A percentile compares a stretch with the other conserved stretches of the same genome.
These are phyloP conservation scores for Telfairia occidentalis DNA, from an alignment of 331 rosid genomes.

Conservation along the genomic window DNA sequence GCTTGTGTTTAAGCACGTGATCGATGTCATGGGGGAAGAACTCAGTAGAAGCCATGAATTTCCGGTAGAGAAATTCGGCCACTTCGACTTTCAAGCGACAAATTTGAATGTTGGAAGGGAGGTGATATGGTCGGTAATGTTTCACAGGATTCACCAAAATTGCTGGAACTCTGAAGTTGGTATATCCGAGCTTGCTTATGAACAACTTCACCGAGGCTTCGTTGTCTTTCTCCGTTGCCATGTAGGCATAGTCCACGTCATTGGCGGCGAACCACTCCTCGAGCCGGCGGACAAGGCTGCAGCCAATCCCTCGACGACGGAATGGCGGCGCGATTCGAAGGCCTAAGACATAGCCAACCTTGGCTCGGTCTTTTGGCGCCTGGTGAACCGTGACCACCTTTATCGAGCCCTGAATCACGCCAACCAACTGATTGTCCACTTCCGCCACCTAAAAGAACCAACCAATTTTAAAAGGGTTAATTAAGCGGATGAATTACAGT, in stretches of 20 bases:
- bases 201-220: constrained; percentile 63
- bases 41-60: constrained; percentile 54
- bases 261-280: constrained; percentile 73
- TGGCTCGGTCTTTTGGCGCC: constrained; percentile 42
- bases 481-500: background rate
- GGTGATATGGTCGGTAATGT: constrained; percentile 18
- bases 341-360: constrained; percentile 74
- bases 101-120: constrained; percentile 42
- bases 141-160: constrained; percentile 69
- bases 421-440: constrained; percentile 49
- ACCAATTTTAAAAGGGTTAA: background rate
- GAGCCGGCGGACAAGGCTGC: constrained; percentile 37
- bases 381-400: constrained; percentile 53
- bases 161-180: constrained; percentile 59
- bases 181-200: constrained; percentile 38
- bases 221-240: constrained; percentile 80
- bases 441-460: constrained; percentile 67
- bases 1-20: constrained; percentile 43
- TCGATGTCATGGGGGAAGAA: constrained; percentile 74
- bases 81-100: constrained; percentile 39
- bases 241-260: constrained; percentile 66
- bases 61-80: constrained; percentile 59
- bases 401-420: constrained; percentile 78
- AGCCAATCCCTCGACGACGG: constrained; percentile 60
- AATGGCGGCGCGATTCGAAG: constrained; percentile 46